A percentile compares a stretch with the other conserved stretches of the same genome.
Conservation (phyloP, 2,329 filamentous ascomycete genomes). For the Knoxdaviesia proteae region DNA sequence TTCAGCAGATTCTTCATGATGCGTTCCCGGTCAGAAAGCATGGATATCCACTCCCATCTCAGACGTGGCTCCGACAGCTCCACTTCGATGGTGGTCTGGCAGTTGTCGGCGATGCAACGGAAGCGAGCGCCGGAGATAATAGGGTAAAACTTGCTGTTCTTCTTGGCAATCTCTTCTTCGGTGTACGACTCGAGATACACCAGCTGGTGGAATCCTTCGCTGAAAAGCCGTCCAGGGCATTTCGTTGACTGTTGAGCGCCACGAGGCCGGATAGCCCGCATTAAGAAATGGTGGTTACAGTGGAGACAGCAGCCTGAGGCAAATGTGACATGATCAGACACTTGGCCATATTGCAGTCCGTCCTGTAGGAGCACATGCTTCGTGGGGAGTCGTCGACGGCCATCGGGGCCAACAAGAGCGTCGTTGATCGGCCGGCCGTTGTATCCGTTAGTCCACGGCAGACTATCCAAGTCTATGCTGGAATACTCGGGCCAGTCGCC, state of each 20-base stretch:
- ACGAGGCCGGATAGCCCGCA: constrained; percentile 1
- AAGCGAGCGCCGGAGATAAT: constrained; percentile 4
- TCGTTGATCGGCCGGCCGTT: background rate
- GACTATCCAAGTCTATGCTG: constrained; percentile 1
- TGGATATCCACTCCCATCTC: constrained; percentile 17
- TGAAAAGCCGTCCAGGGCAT: constrained; percentile 2
- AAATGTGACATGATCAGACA: background rate
- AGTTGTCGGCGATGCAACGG: constrained; percentile 3
- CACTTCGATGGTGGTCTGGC: constrained; percentile 9
- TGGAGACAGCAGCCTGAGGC: constrained; percentile 4
- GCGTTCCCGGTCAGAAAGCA: constrained; percentile 23
- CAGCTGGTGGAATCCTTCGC: constrained; percentile 5
- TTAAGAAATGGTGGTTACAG: constrained; percentile 4
- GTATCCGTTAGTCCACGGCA: constrained; percentile 2
- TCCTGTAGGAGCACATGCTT: constrained; percentile 4
- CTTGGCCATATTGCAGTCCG: constrained; percentile 3
- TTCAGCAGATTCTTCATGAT: constrained; percentile 18
- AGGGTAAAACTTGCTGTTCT: constrained; percentile 2
- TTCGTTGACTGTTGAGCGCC: constrained; percentile 4
- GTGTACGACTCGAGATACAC: constrained; percentile 3
- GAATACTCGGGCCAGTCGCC: constrained; percentile 6
- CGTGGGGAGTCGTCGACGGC: constrained; percentile 2
- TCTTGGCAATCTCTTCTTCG: background rate
- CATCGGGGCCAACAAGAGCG: constrained; percentile 2
- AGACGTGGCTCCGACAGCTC: constrained; percentile 30